phyloP scores from a whole-genome alignment of 768 basidiomycete genomes.

The Phaffia australis region DNA sequence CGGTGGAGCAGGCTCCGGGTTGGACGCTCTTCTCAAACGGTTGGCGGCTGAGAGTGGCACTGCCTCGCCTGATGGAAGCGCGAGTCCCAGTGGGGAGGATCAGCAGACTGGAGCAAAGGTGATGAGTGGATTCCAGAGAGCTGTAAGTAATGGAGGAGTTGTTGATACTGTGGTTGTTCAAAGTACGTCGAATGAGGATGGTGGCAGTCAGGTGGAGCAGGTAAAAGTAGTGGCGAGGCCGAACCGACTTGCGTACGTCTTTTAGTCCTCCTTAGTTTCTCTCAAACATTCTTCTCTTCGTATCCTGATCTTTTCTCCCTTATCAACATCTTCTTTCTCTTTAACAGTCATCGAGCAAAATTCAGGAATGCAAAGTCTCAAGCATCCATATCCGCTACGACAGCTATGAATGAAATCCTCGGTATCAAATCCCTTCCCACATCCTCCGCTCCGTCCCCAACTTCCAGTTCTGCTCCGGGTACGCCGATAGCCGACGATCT shows the following conservation, averaged over 20 bases:
- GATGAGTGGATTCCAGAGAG: conserved; percentile 18
- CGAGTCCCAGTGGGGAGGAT: neutral
- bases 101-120: neutral
- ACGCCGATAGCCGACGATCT: conserved; percentile 1
- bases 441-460: conserved; percentile 1
- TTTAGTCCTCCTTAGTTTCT: neutral
- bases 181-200: conserved; percentile 2
- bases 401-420: conserved; percentile 24
- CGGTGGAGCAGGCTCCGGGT: conserved; percentile 34
- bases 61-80: neutral
- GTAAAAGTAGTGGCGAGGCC: conserved; percentile 1
- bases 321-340: neutral
- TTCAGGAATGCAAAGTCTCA: conserved; percentile 14
- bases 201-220: neutral
- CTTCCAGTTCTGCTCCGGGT: neutral
- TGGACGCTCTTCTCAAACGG: conserved; percentile 37
- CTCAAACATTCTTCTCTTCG: neutral
- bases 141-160: neutral
- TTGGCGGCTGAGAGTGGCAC: conserved; percentile 26
- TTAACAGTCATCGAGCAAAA: conserved; percentile 20
- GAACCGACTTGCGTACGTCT: conserved; percentile 21
- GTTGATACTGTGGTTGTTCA: conserved; percentile 19
- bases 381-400: conserved; percentile 6
- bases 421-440: conserved; percentile 5
- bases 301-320: neutral